Evolutionary conservation across 208 protist species (phyloP), one percentile per base, ranked within the genome.

Genomic region (Leishmania braziliensis): DNA sequence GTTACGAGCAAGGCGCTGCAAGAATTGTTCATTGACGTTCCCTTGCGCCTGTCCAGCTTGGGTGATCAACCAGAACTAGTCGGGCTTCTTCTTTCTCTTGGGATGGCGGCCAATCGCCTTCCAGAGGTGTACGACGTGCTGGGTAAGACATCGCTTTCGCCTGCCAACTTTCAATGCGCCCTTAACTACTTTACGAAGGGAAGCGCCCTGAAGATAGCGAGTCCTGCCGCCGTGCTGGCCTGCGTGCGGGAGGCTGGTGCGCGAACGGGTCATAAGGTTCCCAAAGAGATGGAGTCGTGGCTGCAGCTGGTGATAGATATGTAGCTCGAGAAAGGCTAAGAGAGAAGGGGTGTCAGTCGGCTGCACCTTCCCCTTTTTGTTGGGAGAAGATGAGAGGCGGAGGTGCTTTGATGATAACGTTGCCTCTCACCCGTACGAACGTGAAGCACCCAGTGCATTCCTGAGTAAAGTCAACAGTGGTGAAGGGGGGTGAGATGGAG

Each of bases 221-320:
- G 86, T n/a, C 79, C 91, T 39, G 82, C 75, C 20, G 87, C 90
- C 10, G 80, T 82, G 68, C 84, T 95, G 71, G 66, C 77, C 23
- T 87, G 92, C 65, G 80, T 95, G 81, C 71, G 75, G 50, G 83
- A 78, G 48, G 79, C 92, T 56, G 88, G 85, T 5, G 46, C 72
- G 48, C 77, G 78, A 18, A 70, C 89, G 16, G 81, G 75, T 0
- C 80, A 86, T 43, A 66, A 82, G 39, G 84, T 91, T 12, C 91
- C 93, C 3, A 73, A 74, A 33, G 88, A 91, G 69, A 81, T 96
- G 78, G 78, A 81, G 65, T 78, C 81, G 69, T 96, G 93, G 91
- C 79, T 95, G 62, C 73, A 94, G 77, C 86, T 96, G 16, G 69
- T 74, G 20, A 82, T 53, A 68, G 77, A 85, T 23, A 77, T 82